Evolutionary conservation across 441 rosid species (phyloP).

Genomic region (Eutrema salsugineum): DNA sequence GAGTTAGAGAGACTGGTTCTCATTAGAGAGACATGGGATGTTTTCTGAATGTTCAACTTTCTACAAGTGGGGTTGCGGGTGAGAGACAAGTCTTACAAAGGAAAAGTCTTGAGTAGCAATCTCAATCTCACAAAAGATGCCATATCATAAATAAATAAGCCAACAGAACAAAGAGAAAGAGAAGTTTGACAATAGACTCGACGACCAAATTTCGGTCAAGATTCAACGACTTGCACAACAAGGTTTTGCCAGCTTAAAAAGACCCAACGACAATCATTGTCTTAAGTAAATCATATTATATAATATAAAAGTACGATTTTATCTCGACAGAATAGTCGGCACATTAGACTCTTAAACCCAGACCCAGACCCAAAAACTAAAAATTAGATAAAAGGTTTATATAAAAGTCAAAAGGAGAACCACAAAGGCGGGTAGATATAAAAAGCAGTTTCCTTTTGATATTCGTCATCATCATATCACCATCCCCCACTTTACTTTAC

Average conservation of each 20-base stretch:
- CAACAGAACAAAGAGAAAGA: not conserved
- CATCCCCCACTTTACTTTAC: conserved; percentile 19
- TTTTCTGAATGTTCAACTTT: not conserved
- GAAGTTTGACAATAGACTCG: not conserved
- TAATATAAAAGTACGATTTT: not conserved
- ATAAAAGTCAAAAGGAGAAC: conserved; percentile 27
- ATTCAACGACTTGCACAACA: conserved; percentile 15
- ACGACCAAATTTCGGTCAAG: conserved; percentile 15
- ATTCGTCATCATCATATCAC: conserved; percentile 33
- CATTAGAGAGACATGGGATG: too few species aligned
- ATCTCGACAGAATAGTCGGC: conserved; percentile 31
- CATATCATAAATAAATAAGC: not conserved
- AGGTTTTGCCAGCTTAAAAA: conserved; percentile 2
- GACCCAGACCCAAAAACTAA: conserved; percentile 7
- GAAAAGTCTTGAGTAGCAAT: not conserved
- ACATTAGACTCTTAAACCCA: conserved; percentile 22
- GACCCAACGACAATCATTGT: conserved; percentile 6
- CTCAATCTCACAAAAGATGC: not conserved
- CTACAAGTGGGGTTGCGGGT: too few species aligned
- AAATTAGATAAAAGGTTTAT: not conserved
- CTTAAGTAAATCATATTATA: not conserved
- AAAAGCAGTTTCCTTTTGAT: conserved; percentile 30
- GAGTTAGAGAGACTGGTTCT: too few species aligned
- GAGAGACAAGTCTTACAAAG: too few species aligned
- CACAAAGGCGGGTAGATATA: conserved; percentile 23